phyloP scores from a whole-genome alignment of 768 basidiomycete genomes.

The Lepiota brunneoincarnata region DNA sequence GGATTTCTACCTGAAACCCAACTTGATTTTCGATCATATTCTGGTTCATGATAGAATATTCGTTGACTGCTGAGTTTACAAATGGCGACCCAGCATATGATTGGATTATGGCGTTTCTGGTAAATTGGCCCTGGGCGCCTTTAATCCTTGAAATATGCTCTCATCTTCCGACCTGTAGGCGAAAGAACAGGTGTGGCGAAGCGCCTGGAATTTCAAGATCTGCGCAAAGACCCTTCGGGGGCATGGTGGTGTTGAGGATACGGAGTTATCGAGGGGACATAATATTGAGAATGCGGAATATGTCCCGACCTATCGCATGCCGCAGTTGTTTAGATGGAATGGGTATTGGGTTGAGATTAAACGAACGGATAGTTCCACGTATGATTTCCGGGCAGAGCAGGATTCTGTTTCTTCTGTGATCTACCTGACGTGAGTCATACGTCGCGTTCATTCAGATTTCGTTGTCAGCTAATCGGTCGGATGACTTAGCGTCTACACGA shows the following conservation, averaged over 20 bases:
- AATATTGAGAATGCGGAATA: conserved; percentile 34
- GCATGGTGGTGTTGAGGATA: conserved; percentile 35
- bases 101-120: conserved; percentile 40
- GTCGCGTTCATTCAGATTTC: conserved; percentile 1
- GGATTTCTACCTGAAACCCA: background rate
- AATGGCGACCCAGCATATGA: conserved; percentile 40
- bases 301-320: conserved; percentile 36
- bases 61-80: conserved; percentile 35
- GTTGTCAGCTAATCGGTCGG: background rate
- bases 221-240: conserved; percentile 35
- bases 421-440: conserved; percentile 31
- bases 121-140: conserved; percentile 15
- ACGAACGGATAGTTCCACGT: conserved; percentile 16
- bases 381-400: conserved; percentile 4
- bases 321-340: conserved; percentile 43
- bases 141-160: background rate
- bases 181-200: conserved; percentile 40
- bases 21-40: background rate
- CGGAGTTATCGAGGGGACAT: conserved; percentile 13
- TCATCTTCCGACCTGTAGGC: conserved; percentile 24
- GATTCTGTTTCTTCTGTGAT: conserved; percentile 17
- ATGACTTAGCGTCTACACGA: conserved; percentile 38
- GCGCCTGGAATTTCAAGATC: conserved; percentile 39
- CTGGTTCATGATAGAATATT: conserved; percentile 27
- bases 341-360: conserved; percentile 41